Percentiles rank a stretch among this genome's conserved stretches.
phyloP scores from a whole-genome alignment of 2,329 filamentous ascomycete genomes.

The Pseudogymnoascus sp. region DNA sequence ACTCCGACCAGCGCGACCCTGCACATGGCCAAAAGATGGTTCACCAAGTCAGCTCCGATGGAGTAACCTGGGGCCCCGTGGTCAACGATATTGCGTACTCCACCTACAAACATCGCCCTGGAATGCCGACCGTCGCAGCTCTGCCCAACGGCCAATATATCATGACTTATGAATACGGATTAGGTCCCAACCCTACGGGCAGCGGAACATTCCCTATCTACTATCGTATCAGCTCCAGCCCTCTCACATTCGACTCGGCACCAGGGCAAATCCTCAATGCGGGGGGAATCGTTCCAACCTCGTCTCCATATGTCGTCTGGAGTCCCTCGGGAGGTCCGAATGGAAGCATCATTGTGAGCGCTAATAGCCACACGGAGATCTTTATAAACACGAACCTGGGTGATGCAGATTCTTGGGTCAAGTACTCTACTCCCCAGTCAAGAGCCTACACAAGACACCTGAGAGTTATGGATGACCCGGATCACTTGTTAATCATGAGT shows the following conservation, averaged over 20 bases:
- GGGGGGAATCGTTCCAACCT: constrained; percentile 34
- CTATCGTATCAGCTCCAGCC: constrained; percentile 42
- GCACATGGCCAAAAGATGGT: constrained; percentile 59
- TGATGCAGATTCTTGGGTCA: constrained; percentile 8
- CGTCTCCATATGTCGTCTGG: constrained; percentile 46
- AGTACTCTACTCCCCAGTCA: constrained; percentile 8
- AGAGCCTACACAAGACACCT: constrained; percentile 11
- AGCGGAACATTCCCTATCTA: constrained; percentile 40
- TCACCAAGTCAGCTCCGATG: constrained; percentile 46
- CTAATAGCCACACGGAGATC: constrained; percentile 10
- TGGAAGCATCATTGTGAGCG: constrained; percentile 42
- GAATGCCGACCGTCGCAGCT: constrained; percentile 53
- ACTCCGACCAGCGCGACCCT: constrained; percentile 60
- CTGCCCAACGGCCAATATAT: constrained; percentile 48
- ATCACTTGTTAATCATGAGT: constrained; percentile 12
- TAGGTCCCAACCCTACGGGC: constrained; percentile 2
- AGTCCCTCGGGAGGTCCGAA: constrained; percentile 37
- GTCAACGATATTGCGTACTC: constrained; percentile 54
- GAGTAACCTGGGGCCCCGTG: constrained; percentile 49
- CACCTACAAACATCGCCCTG: constrained; percentile 52
- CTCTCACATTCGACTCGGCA: constrained; percentile 37
- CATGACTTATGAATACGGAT: constrained; percentile 49
- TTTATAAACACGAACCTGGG: constrained; percentile 12
- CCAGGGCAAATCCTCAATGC: constrained; percentile 35
- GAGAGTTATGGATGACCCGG: constrained; percentile 11